phyloP scores from a whole-genome alignment of 2,329 filamentous ascomycete genomes.

The Diaporthe amygdali region DNA sequence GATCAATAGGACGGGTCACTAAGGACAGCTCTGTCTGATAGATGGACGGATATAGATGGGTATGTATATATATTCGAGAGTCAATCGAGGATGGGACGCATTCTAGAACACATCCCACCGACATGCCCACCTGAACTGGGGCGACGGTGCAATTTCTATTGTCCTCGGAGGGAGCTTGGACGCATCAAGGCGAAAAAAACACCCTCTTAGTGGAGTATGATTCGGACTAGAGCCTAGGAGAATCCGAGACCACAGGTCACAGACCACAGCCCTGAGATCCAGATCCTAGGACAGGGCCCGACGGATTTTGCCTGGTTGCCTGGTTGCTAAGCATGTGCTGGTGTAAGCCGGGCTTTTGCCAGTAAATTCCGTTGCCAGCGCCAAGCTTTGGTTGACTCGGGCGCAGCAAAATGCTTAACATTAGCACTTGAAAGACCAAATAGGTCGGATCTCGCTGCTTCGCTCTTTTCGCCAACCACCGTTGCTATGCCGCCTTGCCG shows the following conservation, averaged over 20 bases:
- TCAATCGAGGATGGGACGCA: conserved; percentile 2
- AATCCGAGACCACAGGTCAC: background rate
- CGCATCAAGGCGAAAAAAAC: background rate
- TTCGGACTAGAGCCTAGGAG: conserved; percentile 3
- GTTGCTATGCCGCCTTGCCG: background rate
- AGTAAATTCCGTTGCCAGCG: background rate
- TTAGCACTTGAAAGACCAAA: too few species aligned
- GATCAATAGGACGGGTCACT: conserved; percentile 3
- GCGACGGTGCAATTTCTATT: background rate
- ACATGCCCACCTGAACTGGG: background rate
- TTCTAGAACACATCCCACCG: background rate
- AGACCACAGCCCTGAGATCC: background rate
- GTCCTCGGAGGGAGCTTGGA: background rate
- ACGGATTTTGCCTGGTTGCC: too few species aligned
- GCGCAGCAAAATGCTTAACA: background rate
- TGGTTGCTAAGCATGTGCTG: conserved; percentile 2
- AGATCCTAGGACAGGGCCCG: background rate
- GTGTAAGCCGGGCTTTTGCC: conserved; percentile 8
- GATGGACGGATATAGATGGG: too few species aligned
- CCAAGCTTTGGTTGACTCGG: conserved; percentile 10
- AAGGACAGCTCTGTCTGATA: background rate
- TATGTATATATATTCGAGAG: background rate
- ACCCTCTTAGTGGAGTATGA: conserved; percentile 1
- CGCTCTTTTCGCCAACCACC: background rate
- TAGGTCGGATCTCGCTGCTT: conserved; percentile 13